Base-by-base conservation (phyloP, 805 yeast genomes). In the Barnettozyma vustinii region DNA sequence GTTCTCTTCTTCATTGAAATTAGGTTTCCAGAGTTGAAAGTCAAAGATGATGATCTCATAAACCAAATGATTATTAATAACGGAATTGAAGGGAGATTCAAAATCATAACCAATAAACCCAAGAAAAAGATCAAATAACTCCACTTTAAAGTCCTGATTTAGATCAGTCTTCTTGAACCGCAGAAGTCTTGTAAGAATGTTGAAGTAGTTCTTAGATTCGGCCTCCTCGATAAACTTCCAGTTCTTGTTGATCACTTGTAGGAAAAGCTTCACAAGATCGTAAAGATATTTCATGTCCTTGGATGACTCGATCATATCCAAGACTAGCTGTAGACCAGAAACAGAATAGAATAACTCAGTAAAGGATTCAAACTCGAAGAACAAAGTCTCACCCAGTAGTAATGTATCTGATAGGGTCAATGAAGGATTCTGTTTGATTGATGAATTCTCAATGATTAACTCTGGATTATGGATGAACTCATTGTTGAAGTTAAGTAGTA, bases 41-140 rank as follows among this genome's bases (percentile, higher is more conserved):
- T 87, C 90, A 18, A 81, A 71, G 36, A 86, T 71, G 40, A 88
- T 61, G 1, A 71, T 64, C 33, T 78, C 72, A 58, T 84, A 89
- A 0, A 84, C 84, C 2, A 65, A 51, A 0, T 76, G 71, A 54
- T 85, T 81, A 8, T 69, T 66, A 1, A 88, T 69, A 2, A 83
- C 61, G 0, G 92, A 82, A 8, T 80, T 79, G 32, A 68, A 64
- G 0, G 85, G 80, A 33, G 76, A 67, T 1, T 57, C 50, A 33
- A 68, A 69, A 53, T 80, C 71, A 62, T 79, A 82, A 0, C 94
- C 95, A 40, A 77, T 71, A 59, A 72, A 76, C 5, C 61, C 67
- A 8, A 84, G 59, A 19, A 85, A 64, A 2, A 73, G 48, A 45
- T 77, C 76, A 13, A 84, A 57, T 3, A 81, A 64, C 18, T 71